These are phyloP conservation scores for Lactarius psammicola DNA, from an alignment of 768 basidiomycete genomes.

Conservation along the genomic window DNA sequence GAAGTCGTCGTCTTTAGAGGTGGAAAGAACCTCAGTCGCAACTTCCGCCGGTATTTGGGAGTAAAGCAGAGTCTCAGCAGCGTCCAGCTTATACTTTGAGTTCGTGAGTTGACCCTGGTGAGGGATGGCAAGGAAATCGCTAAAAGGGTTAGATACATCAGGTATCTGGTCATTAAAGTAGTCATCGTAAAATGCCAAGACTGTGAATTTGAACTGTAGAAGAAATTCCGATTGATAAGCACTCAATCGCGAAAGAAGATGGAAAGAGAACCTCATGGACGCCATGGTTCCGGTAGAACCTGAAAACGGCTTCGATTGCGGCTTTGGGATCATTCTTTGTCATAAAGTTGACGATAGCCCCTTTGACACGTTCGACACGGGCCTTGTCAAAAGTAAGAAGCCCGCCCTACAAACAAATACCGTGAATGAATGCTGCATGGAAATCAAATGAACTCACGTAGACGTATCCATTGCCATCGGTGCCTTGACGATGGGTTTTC, in stretches of 20 bases:
- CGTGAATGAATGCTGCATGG: background rate
- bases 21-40: no score
- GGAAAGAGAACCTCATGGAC: background rate
- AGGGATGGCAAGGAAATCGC: no score
- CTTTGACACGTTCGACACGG: background rate
- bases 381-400: background rate
- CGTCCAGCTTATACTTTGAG: no score
- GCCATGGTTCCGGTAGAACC: background rate
- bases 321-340: background rate
- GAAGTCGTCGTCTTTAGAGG: no score
- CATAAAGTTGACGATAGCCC: background rate
- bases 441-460: background rate
- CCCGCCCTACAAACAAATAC: background rate
- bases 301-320: background rate
- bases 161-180: no score
- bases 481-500: background rate
- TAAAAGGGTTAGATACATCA: no score
- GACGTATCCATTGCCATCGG: background rate
- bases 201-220: background rate
- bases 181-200: no score
- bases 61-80: no score
- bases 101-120: no score
- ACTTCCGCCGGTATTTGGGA: no score
- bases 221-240: background rate
- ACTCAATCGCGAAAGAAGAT: background rate